A percentile compares a stretch with the other conserved stretches of the same genome.
Evolutionary conservation across 2,329 filamentous ascomycete genomes (phyloP).

Genomic region (Colletotrichum sp.): DNA sequence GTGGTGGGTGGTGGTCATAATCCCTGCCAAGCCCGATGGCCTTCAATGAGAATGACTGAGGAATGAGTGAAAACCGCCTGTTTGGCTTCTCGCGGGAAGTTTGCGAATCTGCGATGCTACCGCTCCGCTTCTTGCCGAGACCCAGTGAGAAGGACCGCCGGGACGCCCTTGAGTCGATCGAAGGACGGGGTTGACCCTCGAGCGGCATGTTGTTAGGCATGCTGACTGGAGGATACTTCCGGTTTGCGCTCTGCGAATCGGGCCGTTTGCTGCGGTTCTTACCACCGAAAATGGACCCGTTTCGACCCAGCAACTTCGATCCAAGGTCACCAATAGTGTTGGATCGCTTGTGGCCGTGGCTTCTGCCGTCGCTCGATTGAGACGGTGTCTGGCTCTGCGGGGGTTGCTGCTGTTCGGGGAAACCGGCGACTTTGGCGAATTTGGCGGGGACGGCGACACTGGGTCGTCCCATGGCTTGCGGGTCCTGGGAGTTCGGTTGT

Average conservation of each 20-base stretch:
- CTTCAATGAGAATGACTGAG: constrained; percentile 67
- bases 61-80: constrained; percentile 75
- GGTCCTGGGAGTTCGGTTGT: constrained; percentile 81
- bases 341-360: constrained; percentile 69
- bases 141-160: constrained; percentile 75
- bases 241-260: constrained; percentile 47
- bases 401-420: constrained; percentile 57
- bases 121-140: constrained; percentile 73
- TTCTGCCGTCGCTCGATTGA: constrained; percentile 33
- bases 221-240: constrained; percentile 87
- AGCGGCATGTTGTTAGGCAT: constrained; percentile 77
- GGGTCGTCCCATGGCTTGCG: constrained; percentile 67
- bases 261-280: constrained; percentile 53
- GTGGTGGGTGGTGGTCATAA: constrained; percentile 47
- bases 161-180: constrained; percentile 71
- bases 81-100: constrained; percentile 60
- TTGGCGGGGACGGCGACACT: constrained; percentile 65
- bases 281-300: constrained; percentile 80
- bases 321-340: constrained; percentile 82
- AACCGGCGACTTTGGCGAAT: constrained; percentile 62
- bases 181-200: constrained; percentile 63
- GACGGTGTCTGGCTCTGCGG: constrained; percentile 10
- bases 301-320: constrained; percentile 84
- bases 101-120: constrained; percentile 66
- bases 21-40: constrained; percentile 66